Evolutionary conservation across 1,139 yeast species (phyloP), one percentile per base, ranked within the genome.

Genomic region (Candida pseudoviswanathii): DNA sequence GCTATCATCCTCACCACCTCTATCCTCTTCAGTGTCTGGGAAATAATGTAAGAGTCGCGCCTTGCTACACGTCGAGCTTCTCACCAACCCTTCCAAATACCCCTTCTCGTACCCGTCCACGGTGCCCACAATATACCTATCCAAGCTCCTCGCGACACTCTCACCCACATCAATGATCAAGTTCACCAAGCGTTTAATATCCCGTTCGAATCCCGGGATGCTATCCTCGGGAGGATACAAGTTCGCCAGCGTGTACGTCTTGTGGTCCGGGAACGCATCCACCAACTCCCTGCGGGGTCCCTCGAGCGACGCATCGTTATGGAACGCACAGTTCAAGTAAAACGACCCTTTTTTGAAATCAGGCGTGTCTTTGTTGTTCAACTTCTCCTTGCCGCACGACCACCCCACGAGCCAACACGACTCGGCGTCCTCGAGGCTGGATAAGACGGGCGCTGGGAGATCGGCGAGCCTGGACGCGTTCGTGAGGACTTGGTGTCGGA

Each of bases 321-420:
- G 80, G 57, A 82, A 82, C 0, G 84, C 78, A 65, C 87, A 82
- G 58, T 84, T 84, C 47, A 80, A 75, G 57, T 84, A 84, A 58
- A 66, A 84, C 1, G 86, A 81, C 3, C 88, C 89, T 57, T 84
- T 84, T 48, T 74, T 67, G 43, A 58, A 64, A 58, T 84, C 88
- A 0, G 82, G 82, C 41, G 64, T 60, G 1, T 73, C 77, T 3
- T 66, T 58, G 5, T 54, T 45, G 5, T 65, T 65, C 36, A 84
- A 68, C 43, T 65, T 73, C 56, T 84, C 88, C 50, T 77, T 78
- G 0, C 88, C 88, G 43, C 82, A 65, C n/a, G 87, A 82, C 88
- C 88, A 84, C 0, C 88, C 89, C 0, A 80, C 77, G 4, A 82
- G 64, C 80, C 84, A 84, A 52, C 59, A 58, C 4, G 72, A 59